Conservation (phyloP, 768 basidiomycete species). For the Trametes cinnabarina region DNA sequence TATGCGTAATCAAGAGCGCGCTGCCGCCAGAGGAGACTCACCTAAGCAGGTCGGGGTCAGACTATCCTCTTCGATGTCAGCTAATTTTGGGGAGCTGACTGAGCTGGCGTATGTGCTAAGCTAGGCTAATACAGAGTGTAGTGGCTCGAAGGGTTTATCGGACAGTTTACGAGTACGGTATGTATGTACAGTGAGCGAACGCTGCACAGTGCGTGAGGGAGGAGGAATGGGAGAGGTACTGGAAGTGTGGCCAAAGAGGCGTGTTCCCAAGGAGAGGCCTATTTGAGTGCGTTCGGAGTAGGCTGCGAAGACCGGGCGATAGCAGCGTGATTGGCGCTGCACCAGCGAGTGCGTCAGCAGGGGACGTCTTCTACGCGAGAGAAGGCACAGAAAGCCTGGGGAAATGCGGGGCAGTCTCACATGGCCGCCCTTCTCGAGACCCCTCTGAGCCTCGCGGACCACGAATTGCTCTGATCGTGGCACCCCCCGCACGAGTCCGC, state of each 20-base stretch:
- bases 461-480: constrained; percentile 10
- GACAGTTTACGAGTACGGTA: background rate
- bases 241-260: constrained; percentile 5
- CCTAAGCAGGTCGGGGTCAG: constrained; percentile 1
- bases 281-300: background rate
- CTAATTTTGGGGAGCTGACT: background rate
- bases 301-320: background rate
- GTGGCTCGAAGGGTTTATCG: background rate
- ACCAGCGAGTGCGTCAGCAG: constrained; percentile 13
- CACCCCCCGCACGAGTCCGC: background rate
- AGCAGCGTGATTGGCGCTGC: constrained; percentile 12
- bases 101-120: background rate
- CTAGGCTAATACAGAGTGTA: background rate
- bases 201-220: background rate
- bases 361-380: background rate
- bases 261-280: background rate
- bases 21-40: background rate
- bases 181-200: background rate
- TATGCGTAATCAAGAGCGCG: constrained; percentile 4
- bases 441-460: background rate
- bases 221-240: background rate
- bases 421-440: constrained; percentile 1
- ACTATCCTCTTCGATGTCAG: background rate
- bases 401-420: constrained; percentile 12
- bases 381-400: background rate